These are phyloP conservation scores for Huntiella abstrusa DNA, from an alignment of 2,329 filamentous ascomycete genomes.

Conservation along the genomic window DNA sequence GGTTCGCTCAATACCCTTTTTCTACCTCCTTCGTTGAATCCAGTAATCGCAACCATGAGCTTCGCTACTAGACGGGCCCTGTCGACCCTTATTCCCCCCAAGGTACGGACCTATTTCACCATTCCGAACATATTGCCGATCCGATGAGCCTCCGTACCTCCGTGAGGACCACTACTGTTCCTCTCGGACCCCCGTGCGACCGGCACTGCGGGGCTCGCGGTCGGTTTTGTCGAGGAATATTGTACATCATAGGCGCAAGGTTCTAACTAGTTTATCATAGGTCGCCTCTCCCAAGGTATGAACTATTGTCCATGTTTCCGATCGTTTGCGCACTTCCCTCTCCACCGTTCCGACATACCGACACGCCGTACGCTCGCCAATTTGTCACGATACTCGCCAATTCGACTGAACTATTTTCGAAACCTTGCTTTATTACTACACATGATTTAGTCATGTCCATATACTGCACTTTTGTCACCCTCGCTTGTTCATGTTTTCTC, in stretches of 20 bases:
- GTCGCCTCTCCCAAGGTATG: constrained; percentile 72
- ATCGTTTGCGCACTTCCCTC: neutral
- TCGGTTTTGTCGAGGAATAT: neutral
- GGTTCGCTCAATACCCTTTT: constrained; percentile 12
- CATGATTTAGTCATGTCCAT: too few species aligned
- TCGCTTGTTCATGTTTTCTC: too few species aligned
- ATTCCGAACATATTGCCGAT: too few species aligned
- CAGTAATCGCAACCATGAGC: constrained; percentile 44
- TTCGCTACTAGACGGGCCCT: constrained; percentile 78
- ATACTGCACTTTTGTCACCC: too few species aligned
- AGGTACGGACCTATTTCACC: constrained; percentile 40
- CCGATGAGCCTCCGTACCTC: too few species aligned
- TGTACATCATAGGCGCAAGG: constrained; percentile 14
- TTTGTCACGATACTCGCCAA: too few species aligned
- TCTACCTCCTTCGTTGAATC: neutral
- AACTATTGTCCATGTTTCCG: constrained; percentile 13
- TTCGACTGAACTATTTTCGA: too few species aligned
- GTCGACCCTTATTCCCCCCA: constrained; percentile 97
- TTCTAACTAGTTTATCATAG: constrained; percentile 24
- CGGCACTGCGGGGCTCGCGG: too few species aligned
- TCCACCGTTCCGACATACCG: neutral
- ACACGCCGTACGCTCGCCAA: neutral
- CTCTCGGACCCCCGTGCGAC: too few species aligned
- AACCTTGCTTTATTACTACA: too few species aligned
- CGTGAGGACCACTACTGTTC: too few species aligned